Base-by-base conservation (phyloP, 176 grass and related monocot genomes). In the Secale cereale region DNA sequence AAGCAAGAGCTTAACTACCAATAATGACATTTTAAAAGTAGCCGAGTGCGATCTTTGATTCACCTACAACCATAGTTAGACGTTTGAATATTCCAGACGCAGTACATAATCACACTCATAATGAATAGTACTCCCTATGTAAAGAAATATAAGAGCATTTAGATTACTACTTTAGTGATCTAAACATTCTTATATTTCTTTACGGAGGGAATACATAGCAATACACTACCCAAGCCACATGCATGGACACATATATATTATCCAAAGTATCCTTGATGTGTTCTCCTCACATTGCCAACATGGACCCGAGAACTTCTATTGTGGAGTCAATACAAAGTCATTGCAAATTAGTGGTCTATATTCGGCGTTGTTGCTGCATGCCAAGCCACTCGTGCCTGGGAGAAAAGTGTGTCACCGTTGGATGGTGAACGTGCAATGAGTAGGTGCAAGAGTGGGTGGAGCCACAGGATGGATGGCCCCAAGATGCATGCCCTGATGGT, bases 201-300 rank as follows among this genome's bases (percentile, higher is more conserved):
- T n/a, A n/a, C n/a, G n/a, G n/a, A n/a, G n/a, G n/a, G n/a, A n/a
- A n/a, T n/a, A 46, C 1, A 15, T 46, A 46, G 4, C 13, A 72
- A 23, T 85, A 33, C 14, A 76, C 7, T 59, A 22, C 2, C 10
- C 9, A 0, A 15, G 68, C 63, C 67, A 61, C 56, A 68, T 67
- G 10, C 68, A 73, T 56, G 48, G 79, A 13, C 3, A 2, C 13
- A 36, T 35, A 20, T 7, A 76, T 52, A 45, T 68, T 59, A 50
- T 62, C 36, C n/a, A 68, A 10, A 61, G 11, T 70, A 6, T 40
- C 77, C 61, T 89, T 33, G 59, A 48, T 6, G 7, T 22, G 36
- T 39, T 36, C 16, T 5, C 14, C 62, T 90, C 72, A 78, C 78
- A 41, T 32, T 78, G 64, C 30, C 16, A 89, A 31, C 48, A 23